Evolutionary conservation across 768 basidiomycete genomes (phyloP).

Genomic region (Floccularia luteovirens): DNA sequence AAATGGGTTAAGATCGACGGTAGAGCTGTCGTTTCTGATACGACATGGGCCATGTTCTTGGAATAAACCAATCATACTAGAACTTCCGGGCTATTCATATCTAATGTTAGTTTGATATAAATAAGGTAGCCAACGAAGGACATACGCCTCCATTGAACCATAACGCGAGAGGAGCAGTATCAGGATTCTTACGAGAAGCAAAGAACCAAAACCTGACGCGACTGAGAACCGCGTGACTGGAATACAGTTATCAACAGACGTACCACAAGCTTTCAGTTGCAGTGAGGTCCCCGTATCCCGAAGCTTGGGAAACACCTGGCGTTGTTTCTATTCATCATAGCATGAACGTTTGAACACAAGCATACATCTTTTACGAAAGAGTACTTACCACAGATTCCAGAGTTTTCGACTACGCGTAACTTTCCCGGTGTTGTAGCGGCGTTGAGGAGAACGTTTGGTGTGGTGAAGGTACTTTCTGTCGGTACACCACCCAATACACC

Average conservation of each 20-base stretch:
- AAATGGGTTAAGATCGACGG: conserved; percentile 41
- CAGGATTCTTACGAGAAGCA: conserved; percentile 51
- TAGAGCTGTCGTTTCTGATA: conserved; percentile 44
- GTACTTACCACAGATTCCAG: conserved; percentile 48
- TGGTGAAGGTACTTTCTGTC: conserved; percentile 6
- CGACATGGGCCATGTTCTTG: conserved; percentile 76
- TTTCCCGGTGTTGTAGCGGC: conserved; percentile 34
- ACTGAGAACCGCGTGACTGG: not conserved
- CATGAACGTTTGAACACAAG: not conserved
- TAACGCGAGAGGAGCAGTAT: conserved; percentile 52
- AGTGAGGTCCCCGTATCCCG: conserved; percentile 57
- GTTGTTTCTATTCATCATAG: conserved; percentile 38
- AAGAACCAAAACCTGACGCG: conserved; percentile 61
- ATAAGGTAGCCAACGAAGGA: conserved; percentile 5
- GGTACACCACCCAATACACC: conserved; percentile 45
- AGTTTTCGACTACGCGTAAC: conserved; percentile 51
- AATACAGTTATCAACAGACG: no score
- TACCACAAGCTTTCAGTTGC: conserved; percentile 53
- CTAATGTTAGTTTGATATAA: not conserved
- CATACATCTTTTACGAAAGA: not conserved
- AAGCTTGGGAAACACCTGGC: conserved; percentile 51
- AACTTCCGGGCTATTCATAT: conserved; percentile 37
- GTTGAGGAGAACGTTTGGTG: conserved; percentile 9
- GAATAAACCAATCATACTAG: conserved; percentile 56
- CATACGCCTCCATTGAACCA: conserved; percentile 63